Evolutionary conservation across 495 filamentous ascomycete genomes (phyloP).

Genomic region (Lophiostoma macrostomum): DNA sequence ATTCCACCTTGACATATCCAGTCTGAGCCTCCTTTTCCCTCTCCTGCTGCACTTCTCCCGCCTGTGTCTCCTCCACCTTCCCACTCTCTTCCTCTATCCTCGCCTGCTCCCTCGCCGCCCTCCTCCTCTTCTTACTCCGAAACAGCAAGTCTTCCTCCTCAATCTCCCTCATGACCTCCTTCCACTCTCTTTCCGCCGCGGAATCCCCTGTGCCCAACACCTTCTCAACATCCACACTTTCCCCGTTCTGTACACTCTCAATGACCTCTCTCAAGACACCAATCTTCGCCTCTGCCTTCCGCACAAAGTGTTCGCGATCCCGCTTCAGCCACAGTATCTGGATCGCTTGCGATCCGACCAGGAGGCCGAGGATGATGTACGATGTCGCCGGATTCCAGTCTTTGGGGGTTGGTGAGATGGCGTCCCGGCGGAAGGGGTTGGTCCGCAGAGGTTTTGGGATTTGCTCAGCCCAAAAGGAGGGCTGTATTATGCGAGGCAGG

Average conservation of each 20-base stretch:
- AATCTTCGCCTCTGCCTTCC: constrained; percentile 76
- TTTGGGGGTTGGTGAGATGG: constrained; percentile 43
- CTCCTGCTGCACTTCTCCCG: background rate
- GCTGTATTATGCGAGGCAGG: constrained; percentile 59
- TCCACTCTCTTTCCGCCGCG: constrained; percentile 79
- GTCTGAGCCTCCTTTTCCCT: background rate
- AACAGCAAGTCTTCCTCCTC: constrained; percentile 71
- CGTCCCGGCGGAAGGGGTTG: constrained; percentile 28
- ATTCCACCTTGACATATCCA: constrained; percentile 19
- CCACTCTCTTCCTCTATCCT: constrained; percentile 24
- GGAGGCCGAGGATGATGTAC: constrained; percentile 84
- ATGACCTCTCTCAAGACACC: constrained; percentile 76
- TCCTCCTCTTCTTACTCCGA: constrained; percentile 45
- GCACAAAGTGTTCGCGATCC: constrained; percentile 65
- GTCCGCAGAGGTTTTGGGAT: constrained; percentile 52
- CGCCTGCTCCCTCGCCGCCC: constrained; percentile 32
- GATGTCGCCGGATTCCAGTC: constrained; percentile 92
- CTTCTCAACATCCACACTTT: constrained; percentile 86
- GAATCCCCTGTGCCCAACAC: constrained; percentile 76
- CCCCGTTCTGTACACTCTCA: constrained; percentile 74
- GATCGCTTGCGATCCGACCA: constrained; percentile 93
- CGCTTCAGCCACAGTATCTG: constrained; percentile 80
- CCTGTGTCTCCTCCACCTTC: background rate
- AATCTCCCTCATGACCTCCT: constrained; percentile 80
- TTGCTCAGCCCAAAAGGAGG: constrained; percentile 68